Evolutionary conservation across 371 early-diverging fungal genomes (phyloP).

Genomic region (Catenaria anguillulae): DNA sequence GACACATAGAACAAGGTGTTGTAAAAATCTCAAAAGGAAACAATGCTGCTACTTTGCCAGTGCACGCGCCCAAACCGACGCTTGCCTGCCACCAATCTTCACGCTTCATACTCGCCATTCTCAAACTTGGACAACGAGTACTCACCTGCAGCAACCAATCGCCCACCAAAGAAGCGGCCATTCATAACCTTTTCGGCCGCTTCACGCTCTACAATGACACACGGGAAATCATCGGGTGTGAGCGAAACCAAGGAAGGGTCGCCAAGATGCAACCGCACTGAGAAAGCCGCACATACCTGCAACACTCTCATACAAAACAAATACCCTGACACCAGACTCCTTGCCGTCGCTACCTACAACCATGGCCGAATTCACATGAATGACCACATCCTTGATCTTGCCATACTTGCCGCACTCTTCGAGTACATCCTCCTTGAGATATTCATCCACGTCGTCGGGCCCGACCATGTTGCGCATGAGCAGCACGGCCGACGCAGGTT

Average conservation of each 20-base stretch:
- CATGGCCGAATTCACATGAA: conserved; percentile 17
- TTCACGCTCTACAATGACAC: conserved; percentile 22
- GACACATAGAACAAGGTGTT: no score
- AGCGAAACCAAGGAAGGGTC: background rate
- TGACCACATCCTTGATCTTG: conserved; percentile 31
- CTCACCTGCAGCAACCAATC: conserved; percentile 34
- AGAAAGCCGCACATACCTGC: conserved; percentile 16
- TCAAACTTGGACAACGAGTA: conserved; percentile 29
- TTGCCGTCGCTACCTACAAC: conserved; percentile 9
- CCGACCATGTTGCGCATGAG: conserved; percentile 39
- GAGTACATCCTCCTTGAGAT: conserved; percentile 45
- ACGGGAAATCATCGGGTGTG: no score
- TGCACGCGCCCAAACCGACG: no score
- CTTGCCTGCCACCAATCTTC: no score
- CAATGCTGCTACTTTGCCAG: no score
- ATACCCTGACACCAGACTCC: conserved; percentile 32
- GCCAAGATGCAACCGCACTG: background rate
- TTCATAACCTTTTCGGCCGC: conserved; percentile 39
- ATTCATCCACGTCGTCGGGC: conserved; percentile 46
- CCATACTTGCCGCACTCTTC: conserved; percentile 58
- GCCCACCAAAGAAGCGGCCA: conserved; percentile 57
- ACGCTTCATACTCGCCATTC: background rate
- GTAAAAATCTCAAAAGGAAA: no score
- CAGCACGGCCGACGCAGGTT: conserved; percentile 28
- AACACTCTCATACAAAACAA: conserved; percentile 38